Evolutionary conservation across 805 yeast species (phyloP).

Genomic region (Cyberlindnera xishuangbannaensis): DNA sequence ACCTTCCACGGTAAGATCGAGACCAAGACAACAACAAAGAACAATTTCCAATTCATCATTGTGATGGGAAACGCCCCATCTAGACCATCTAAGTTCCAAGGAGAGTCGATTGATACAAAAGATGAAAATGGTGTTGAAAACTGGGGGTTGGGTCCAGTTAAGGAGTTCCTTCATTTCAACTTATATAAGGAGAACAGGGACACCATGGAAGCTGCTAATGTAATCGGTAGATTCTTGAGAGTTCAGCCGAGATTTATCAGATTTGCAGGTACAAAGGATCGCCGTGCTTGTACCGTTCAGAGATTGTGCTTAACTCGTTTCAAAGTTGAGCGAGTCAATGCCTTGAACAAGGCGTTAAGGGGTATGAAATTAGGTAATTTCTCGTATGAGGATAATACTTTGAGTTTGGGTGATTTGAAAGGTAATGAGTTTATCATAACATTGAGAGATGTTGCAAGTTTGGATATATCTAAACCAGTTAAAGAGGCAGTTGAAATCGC

Average conservation of each 20-base stretch:
- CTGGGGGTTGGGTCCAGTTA: conserved; percentile 69
- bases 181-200: conserved; percentile 93
- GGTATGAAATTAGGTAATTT: conserved; percentile 82
- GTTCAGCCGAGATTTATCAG: conserved; percentile 66
- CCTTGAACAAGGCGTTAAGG: conserved; percentile 67
- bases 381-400: conserved; percentile 51
- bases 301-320: conserved; percentile 63
- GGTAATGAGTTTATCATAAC: conserved; percentile 91
- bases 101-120: conserved; percentile 22
- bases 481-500: conserved; percentile 45
- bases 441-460: conserved; percentile 55
- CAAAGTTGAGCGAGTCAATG: conserved; percentile 66
- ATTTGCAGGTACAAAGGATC: conserved; percentile 94
- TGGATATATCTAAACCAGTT: conserved; percentile 24
- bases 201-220: conserved; percentile 89
- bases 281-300: conserved; percentile 94
- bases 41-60: conserved; percentile 58
- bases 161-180: conserved; percentile 66
- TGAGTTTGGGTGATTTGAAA: conserved; percentile 73
- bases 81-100: conserved; percentile 25
- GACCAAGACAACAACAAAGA: conserved; percentile 64
- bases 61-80: conserved; percentile 30
- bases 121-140: conserved; percentile 49
- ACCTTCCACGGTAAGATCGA: conserved; percentile 74
- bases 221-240: conserved; percentile 66